phyloP scores from a whole-genome alignment of 2,329 filamentous ascomycete genomes.

The Colletotrichum falcatum region DNA sequence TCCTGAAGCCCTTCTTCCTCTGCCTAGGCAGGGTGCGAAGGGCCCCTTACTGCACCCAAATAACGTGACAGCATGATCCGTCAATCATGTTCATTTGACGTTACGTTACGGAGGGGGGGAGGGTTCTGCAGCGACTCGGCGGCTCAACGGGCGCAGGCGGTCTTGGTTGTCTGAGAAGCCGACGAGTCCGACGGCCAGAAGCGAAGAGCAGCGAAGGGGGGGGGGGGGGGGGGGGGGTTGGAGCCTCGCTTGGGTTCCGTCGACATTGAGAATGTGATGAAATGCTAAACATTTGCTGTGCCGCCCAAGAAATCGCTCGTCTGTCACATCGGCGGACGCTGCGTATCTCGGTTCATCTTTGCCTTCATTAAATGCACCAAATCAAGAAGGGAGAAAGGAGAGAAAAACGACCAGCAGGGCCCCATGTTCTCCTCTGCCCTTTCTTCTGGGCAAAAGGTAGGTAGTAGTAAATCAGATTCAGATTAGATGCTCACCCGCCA shows the following conservation, averaged over 20 bases:
- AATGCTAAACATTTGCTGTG: background rate
- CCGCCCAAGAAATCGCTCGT: slow-evolving; percentile 7
- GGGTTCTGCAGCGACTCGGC: background rate
- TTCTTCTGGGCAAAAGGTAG: background rate
- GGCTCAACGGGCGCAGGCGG: background rate
- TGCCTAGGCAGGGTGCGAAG: no score
- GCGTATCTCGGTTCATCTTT: slow-evolving; percentile 2
- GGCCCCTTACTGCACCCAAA: background rate
- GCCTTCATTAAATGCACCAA: background rate
- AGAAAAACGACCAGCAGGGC: background rate
- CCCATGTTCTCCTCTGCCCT: background rate
- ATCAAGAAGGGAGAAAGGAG: no score
- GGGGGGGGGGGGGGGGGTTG: background rate
- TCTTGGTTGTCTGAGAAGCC: background rate
- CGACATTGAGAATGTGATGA: background rate
- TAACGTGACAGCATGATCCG: background rate
- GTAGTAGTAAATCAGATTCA: background rate
- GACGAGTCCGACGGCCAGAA: background rate
- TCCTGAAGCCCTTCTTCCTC: background rate
- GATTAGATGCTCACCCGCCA: background rate
- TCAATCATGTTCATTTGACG: background rate
- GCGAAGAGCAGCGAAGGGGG: background rate
- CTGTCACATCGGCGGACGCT: background rate
- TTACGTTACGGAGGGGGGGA: no score
- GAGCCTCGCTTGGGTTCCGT: background rate